Base-by-base conservation (phyloP, 2,329 filamentous ascomycete genomes). In the Cercospora zeae-maydis region DNA sequence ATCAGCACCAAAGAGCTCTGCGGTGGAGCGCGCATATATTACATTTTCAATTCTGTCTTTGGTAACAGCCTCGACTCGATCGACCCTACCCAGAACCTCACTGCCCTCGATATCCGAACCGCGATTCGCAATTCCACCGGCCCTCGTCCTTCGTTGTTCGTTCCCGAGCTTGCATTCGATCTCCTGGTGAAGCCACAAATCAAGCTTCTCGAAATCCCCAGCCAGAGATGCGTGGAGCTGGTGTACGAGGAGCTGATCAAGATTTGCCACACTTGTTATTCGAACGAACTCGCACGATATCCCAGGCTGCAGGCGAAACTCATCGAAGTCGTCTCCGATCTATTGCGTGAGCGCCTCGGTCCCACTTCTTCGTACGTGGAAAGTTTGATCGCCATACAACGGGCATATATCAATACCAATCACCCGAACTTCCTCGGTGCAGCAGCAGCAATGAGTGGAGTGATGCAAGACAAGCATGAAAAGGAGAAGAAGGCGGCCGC, bases 181-280 rank as follows among this genome's bases (percentile, higher is more conserved):
- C 85, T 99, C 21, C 85, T 99, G 49, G 95, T 99, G 51, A 99
- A 99, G 78, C 95, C 95, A 30, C 95, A 99, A 77, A 99, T 99
- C 78, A 98, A 98, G 80, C 84, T 99, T 58, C 82, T 99, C 30
- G 95, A 99, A 76, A 87, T 95, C 27, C 95, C 95, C 9, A 96
- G 92, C 75, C 95, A 99, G 75, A 88, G 95, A 71, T 99, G 95
- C 73, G 95, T 99, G 56, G 95, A 99, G 78, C 85, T 99, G 59
- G 95, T 99, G 2, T 99, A 99, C 76, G 95, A 99, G 76, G 95
- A 99, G 77, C 84, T 99, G 49, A 99, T 99, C 81, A 99, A 99
- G 80, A 98, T 99, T 70, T 97, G 95, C 79, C 95, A 99, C 76
- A 99, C 95, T 0, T 99, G 95, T 78, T 95, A 95, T 66, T 97